phyloP scores from a whole-genome alignment of 2,329 filamentous ascomycete genomes.

The Talaromyces sp. region DNA sequence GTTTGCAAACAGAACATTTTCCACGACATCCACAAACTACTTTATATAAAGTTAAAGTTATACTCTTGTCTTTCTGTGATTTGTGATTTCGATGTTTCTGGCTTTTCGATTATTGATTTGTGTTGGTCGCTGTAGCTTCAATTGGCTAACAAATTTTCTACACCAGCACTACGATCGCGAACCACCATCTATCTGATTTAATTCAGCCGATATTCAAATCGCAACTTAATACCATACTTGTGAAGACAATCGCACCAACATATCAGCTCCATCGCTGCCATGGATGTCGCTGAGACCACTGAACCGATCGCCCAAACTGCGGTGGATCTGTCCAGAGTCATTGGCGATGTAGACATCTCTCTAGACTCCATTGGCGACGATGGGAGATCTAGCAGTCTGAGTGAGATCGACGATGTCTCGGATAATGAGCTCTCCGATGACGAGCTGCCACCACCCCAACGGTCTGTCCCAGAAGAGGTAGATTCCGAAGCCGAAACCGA shows the following conservation, averaged over 20 bases:
- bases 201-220: not conserved
- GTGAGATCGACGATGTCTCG: slow-evolving; percentile 80
- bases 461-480: slow-evolving; percentile 56
- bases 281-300: slow-evolving; percentile 41
- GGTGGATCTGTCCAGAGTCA: slow-evolving; percentile 33
- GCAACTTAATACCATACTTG: no score
- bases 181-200: not conserved
- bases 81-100: not conserved
- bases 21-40: not conserved
- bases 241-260: not conserved
- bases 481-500: slow-evolving; percentile 92
- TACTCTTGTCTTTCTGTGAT: not conserved
- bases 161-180: not conserved
- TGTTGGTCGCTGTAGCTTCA: not conserved
- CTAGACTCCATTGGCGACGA: slow-evolving; percentile 54
- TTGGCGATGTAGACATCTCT: slow-evolving; percentile 35
- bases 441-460: slow-evolving; percentile 44
- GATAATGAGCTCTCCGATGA: slow-evolving; percentile 62
- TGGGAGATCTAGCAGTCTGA: slow-evolving; percentile 83
- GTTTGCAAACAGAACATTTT: not conserved
- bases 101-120: not conserved
- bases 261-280: slow-evolving; percentile 20
- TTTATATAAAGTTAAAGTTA: no score
- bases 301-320: slow-evolving; percentile 34
- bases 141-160: not conserved